Evolutionary conservation across 73 alveolate species (phyloP).

Genomic region (Diophrys appendiculata): DNA sequence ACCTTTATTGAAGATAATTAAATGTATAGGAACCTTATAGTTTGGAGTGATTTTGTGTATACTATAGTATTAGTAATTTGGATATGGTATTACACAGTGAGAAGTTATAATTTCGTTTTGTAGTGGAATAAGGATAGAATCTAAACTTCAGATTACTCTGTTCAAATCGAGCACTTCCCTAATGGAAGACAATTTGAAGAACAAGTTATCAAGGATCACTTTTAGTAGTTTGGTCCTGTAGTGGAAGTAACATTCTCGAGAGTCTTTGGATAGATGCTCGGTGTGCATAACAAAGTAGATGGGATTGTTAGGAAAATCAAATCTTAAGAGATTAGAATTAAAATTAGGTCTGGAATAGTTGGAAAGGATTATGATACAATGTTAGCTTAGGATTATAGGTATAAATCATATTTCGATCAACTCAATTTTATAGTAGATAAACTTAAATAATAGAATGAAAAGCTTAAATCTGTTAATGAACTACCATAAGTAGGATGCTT

Average conservation of each 20-base stretch:
- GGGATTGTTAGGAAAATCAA: neutral
- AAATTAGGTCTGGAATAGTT: neutral
- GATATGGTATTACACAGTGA: no score
- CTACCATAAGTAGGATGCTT: conserved; percentile 21
- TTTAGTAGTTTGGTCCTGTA: conserved; percentile 13
- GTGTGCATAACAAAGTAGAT: conserved; percentile 7
- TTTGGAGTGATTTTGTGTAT: no score
- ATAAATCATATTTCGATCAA: neutral
- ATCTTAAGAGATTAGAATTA: conserved; percentile 6
- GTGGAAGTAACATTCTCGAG: conserved; percentile 17
- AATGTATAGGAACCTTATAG: no score
- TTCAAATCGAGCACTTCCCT: no score
- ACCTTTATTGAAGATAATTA: no score
- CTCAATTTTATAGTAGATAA: conserved; percentile 16
- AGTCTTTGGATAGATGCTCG: conserved; percentile 11
- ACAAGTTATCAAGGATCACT: no score
- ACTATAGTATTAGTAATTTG: no score
- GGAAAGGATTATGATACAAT: neutral
- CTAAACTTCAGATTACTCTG: no score
- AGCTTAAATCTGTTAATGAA: conserved; percentile 2
- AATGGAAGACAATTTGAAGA: no score
- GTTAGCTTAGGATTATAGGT: neutral
- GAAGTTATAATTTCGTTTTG: no score
- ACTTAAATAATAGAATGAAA: conserved; percentile 7
- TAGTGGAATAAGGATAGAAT: no score